A percentile compares a stretch with the other conserved stretches of the same genome.
phyloP scores from a whole-genome alignment of 306 rosid genomes.

The Styphnolobium japonicum region DNA sequence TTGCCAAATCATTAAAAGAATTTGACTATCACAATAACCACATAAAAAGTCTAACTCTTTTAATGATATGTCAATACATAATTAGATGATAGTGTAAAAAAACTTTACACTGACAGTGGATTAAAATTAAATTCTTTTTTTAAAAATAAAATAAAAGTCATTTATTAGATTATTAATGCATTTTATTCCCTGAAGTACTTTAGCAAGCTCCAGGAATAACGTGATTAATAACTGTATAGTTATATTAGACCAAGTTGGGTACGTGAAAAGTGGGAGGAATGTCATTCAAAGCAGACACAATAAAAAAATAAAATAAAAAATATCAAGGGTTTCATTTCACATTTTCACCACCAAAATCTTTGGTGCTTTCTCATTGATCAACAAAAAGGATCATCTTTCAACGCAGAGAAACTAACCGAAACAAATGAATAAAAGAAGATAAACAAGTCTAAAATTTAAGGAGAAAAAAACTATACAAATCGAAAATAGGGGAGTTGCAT shows the following conservation, averaged over 20 bases:
- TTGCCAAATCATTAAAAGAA: too few species aligned
- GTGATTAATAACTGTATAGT: too few species aligned
- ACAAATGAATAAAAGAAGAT: not conserved
- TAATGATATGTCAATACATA: too few species aligned
- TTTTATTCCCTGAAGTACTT: too few species aligned
- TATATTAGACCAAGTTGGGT: not conserved
- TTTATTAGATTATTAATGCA: too few species aligned
- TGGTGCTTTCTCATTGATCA: not conserved
- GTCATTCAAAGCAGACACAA: not conserved
- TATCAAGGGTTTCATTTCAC: not conserved
- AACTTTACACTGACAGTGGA: too few species aligned
- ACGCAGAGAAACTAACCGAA: not conserved
- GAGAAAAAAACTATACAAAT: not conserved
- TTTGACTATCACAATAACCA: too few species aligned
- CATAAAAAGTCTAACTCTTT: too few species aligned
- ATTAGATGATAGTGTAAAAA: too few species aligned
- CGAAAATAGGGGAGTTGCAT: not conserved
- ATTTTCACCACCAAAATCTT: constrained; percentile 13
- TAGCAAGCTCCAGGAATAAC: too few species aligned
- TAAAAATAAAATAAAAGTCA: too few species aligned
- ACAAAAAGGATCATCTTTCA: constrained; percentile 25
- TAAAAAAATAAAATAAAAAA: not conserved
- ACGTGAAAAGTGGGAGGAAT: not conserved
- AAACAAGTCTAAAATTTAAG: not conserved
- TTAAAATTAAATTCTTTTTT: too few species aligned